Evolutionary conservation across 176 grass and related monocot species (phyloP).

Genomic region (Ensete glaucum): DNA sequence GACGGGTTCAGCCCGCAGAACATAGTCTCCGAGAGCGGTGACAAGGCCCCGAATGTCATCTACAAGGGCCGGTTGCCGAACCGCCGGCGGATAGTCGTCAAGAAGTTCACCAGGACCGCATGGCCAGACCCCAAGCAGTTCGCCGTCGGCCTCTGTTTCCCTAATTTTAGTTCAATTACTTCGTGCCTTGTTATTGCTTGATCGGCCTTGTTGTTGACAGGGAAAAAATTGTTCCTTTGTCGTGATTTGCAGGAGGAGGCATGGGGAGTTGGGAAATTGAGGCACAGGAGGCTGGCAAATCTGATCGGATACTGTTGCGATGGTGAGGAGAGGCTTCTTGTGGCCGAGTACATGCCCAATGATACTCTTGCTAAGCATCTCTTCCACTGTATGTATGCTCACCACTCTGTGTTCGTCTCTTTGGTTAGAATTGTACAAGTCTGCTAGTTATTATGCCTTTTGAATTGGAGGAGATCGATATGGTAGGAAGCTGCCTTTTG

Average conservation of each 20-base stretch:
- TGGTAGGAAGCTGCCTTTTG: too few species aligned
- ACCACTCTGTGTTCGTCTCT: not conserved
- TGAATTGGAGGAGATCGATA: too few species aligned
- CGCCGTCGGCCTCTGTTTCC: conserved; percentile 31
- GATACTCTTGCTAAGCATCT: conserved; percentile 89
- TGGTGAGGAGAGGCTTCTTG: conserved; percentile 84
- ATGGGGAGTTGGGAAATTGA: conserved; percentile 64
- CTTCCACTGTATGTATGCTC: conserved; percentile 63
- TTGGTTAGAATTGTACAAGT: not conserved
- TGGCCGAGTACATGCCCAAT: conserved; percentile 95
- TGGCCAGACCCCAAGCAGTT: conserved; percentile 97
- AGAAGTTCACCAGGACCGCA: conserved; percentile 77
- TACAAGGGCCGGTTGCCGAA: conserved; percentile 58
- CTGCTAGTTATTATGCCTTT: not conserved
- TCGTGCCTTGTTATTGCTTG: not conserved
- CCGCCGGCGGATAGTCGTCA: conserved; percentile 58
- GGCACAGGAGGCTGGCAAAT: conserved; percentile 60
- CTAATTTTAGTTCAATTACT: not conserved
- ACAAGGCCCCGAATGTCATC: conserved; percentile 81
- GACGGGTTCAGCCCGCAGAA: conserved; percentile 48
- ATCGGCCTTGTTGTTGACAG: too few species aligned
- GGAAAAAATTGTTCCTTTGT: not conserved
- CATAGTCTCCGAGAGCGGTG: conserved; percentile 90
- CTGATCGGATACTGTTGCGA: conserved; percentile 96
- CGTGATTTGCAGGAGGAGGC: conserved; percentile 68